Evolutionary conservation across 306 rosid genomes (phyloP).

Genomic region (Acacia confusa): DNA sequence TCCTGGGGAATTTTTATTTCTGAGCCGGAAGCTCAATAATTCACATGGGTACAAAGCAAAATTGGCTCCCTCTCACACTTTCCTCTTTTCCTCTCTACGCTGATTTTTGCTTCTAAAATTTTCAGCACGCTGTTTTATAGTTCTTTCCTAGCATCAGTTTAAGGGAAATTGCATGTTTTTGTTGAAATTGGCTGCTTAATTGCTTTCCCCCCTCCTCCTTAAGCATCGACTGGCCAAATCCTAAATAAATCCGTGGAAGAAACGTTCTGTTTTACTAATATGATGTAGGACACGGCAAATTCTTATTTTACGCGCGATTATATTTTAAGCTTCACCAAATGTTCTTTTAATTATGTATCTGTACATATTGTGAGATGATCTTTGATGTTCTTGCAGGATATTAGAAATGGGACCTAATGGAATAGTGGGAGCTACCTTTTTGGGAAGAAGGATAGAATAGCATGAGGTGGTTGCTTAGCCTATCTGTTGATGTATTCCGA

Average conservation of each 20-base stretch:
- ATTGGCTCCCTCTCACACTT: neutral
- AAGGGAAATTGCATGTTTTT: neutral
- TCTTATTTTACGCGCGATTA: neutral
- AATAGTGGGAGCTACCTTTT: slow-evolving; percentile 34
- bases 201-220: neutral
- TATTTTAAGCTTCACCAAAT: neutral
- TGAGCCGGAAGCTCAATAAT: neutral
- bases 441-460: slow-evolving; percentile 67
- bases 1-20: neutral
- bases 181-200: neutral
- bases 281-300: neutral
- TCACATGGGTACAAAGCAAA: neutral
- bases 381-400: slow-evolving; percentile 39
- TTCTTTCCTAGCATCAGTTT: neutral
- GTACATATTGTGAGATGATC: slow-evolving; percentile 23
- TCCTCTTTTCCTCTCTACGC: too few relatives aligned
- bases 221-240: neutral
- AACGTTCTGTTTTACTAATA: neutral
- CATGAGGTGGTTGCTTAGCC: slow-evolving; percentile 92
- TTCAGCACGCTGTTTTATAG: neutral
- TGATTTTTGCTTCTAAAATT: neutral
- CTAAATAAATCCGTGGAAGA: neutral
- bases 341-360: neutral
- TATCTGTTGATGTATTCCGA: slow-evolving; percentile 75
- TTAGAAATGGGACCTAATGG: neutral